Base-by-base conservation (phyloP, 2,329 filamentous ascomycete genomes). In the Trichoderma harzianum region DNA sequence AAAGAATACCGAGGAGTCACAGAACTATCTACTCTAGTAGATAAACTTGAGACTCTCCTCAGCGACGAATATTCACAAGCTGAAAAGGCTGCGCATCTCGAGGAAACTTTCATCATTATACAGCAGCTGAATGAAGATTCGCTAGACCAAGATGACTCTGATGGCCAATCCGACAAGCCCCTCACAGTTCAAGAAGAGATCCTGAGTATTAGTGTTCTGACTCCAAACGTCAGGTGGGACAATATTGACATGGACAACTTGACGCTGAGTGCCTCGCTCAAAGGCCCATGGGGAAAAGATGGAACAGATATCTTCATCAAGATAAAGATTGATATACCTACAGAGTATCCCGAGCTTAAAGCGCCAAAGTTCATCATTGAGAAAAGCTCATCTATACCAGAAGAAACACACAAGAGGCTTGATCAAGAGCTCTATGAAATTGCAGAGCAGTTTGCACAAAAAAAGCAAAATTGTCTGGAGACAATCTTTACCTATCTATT, bases 131-230 rank as follows among this genome's bases (percentile, higher is more conserved):
- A 43, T 1, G 7, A 4, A 43, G 5, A 18, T 43, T 43, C 7
- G 16, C 16, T 43, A 8, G 39, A 16, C 34, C 34, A 36, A 36
- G 34, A 36, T 0, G 34, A 36, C 34, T 36, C 84, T 34, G 85
- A 88, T 58, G 83, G 85, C 70, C 86, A 89, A 63, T 90, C 88
- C 88, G 87, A 84, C 28, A 86, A 89, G 70, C 86, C 87, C 0
- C 89, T 91, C 74, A 86, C 86, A 2, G 83, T 91, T 32, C 88
- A 90, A 71, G 89, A 91, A 61, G 90, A 92, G 78, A 86, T 91
- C 32, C 80, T 91, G 43, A 88, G 88, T 28, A 86, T 92, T 74
- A 89, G 86, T 76, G 84, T 83, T 12, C 87, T 90, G 76, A 84
- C 91, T 55, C 88, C 89, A 14, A 91, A 90, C 74, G 88, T 91